A percentile compares a stretch with the other conserved stretches of the same genome.
phyloP scores from a whole-genome alignment of 2,329 filamentous ascomycete genomes.

The Didymella pinodella region DNA sequence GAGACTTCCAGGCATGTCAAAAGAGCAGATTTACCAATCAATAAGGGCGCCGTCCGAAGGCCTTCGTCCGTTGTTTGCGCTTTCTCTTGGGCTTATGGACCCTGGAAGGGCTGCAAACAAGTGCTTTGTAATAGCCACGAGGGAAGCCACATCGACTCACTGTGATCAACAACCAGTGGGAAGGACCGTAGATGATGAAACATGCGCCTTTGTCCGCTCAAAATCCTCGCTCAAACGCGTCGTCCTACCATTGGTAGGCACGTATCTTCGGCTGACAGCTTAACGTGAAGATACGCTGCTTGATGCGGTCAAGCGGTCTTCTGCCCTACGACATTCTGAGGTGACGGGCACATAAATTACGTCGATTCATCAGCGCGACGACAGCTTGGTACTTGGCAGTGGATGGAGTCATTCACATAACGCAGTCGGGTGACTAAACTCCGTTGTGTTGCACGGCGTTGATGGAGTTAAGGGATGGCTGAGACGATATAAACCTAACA shows the following conservation, averaged over 20 bases:
- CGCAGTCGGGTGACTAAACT: slow-evolving; percentile 11
- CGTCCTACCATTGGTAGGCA: slow-evolving; percentile 6
- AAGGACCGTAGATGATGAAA: not conserved
- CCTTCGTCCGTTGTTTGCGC: slow-evolving; percentile 18
- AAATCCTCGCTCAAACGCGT: slow-evolving; percentile 2
- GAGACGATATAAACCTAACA: slow-evolving; percentile 10
- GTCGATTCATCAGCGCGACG: slow-evolving; percentile 7
- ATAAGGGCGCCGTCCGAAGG: not conserved
- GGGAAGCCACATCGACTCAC: slow-evolving; percentile 4
- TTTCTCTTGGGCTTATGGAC: slow-evolving; percentile 13
- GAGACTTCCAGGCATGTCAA: not conserved
- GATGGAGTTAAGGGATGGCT: slow-evolving; percentile 13
- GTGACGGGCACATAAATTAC: not conserved
- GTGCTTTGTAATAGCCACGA: slow-evolving; percentile 4
- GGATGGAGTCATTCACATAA: slow-evolving; percentile 1
- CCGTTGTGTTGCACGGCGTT: slow-evolving; percentile 11
- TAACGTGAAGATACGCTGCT: slow-evolving; percentile 12
- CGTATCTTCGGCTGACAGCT: slow-evolving; percentile 13
- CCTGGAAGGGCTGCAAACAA: slow-evolving; percentile 6
- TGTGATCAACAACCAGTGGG: slow-evolving; percentile 1
- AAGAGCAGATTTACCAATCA: slow-evolving; percentile 13
- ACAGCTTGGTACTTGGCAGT: slow-evolving; percentile 2
- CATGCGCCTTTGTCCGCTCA: slow-evolving; percentile 9
- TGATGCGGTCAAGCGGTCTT: slow-evolving; percentile 3
- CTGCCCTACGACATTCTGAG: slow-evolving; percentile 6